phyloP scores from a whole-genome alignment of 768 basidiomycete species.

The Lentinula raphanica region DNA sequence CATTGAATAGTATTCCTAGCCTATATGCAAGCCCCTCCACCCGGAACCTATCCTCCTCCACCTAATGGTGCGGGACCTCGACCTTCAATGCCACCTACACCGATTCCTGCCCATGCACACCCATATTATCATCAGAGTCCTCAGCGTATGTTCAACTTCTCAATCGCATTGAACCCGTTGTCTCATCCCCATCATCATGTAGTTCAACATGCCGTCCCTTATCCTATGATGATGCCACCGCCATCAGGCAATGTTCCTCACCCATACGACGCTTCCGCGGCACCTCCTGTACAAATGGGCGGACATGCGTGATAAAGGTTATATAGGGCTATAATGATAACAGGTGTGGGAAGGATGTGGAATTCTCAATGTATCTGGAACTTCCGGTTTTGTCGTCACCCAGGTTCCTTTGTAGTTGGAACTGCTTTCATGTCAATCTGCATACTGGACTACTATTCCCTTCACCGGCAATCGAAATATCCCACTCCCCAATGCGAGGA shows the following conservation, averaged over 20 bases:
- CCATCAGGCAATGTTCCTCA: conserved; percentile 63
- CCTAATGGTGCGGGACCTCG: conserved; percentile 76
- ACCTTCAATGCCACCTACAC: conserved; percentile 89
- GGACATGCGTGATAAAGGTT: conserved; percentile 53
- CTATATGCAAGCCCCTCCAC: conserved; percentile 76
- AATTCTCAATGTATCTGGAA: neutral
- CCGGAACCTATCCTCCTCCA: conserved; percentile 63
- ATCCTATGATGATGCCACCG: conserved; percentile 91
- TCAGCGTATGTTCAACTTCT: conserved; percentile 50
- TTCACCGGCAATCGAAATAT: neutral
- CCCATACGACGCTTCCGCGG: conserved; percentile 66
- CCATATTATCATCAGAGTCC: conserved; percentile 89
- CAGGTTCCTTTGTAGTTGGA: neutral
- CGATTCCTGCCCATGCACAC: conserved; percentile 81
- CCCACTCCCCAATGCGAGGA: too few relatives aligned
- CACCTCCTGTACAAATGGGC: conserved; percentile 72
- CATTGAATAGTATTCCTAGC: conserved; percentile 28
- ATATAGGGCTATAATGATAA: neutral
- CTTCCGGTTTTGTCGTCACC: neutral
- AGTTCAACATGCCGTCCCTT: conserved; percentile 86
- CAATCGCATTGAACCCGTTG: conserved; percentile 18
- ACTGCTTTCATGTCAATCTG: conserved; percentile 1
- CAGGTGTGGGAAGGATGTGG: neutral
- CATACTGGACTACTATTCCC: conserved; percentile 29
- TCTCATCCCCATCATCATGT: conserved; percentile 22